phyloP scores from a whole-genome alignment of 257 asterid genomes.

The Nyctanthes arbortristis region DNA sequence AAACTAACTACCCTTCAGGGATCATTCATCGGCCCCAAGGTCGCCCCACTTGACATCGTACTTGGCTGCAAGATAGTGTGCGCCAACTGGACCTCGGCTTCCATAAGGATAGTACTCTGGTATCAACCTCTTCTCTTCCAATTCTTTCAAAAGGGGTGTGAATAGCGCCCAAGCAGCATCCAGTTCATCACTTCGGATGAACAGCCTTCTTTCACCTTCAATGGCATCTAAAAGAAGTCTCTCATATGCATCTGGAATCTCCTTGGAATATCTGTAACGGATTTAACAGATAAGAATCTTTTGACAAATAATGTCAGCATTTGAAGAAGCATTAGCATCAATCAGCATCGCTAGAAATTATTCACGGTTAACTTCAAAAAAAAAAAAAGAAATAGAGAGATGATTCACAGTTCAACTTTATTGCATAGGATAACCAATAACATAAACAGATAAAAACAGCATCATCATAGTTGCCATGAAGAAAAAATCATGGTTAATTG shows the following conservation, averaged over 20 bases:
- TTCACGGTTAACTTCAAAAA: no score
- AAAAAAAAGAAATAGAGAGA: no score
- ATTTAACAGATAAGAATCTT: background rate
- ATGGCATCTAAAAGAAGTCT: conserved; percentile 89
- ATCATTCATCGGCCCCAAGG: conserved; percentile 60
- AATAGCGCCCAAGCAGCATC: conserved; percentile 97
- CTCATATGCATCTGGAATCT: conserved; percentile 97
- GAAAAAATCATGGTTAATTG: no score
- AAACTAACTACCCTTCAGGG: background rate
- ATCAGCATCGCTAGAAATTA: no score
- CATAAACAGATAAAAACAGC: background rate
- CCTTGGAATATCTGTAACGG: conserved; percentile 66
- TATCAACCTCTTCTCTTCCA: conserved; percentile 62
- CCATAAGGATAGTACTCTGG: conserved; percentile 95
- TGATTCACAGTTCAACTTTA: no score
- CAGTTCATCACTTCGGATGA: conserved; percentile 90
- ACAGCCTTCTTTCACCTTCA: conserved; percentile 94
- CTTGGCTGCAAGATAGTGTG: conserved; percentile 92
- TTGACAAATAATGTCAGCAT: no score
- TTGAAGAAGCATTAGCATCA: no score
- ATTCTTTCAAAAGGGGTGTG: conserved; percentile 81
- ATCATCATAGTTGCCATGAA: no score
- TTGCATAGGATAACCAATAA: background rate
- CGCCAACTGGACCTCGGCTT: conserved; percentile 95
- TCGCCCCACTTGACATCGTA: conserved; percentile 96